phyloP scores from a whole-genome alignment of 306 rosid genomes.

The Gillenia trifoliata region DNA sequence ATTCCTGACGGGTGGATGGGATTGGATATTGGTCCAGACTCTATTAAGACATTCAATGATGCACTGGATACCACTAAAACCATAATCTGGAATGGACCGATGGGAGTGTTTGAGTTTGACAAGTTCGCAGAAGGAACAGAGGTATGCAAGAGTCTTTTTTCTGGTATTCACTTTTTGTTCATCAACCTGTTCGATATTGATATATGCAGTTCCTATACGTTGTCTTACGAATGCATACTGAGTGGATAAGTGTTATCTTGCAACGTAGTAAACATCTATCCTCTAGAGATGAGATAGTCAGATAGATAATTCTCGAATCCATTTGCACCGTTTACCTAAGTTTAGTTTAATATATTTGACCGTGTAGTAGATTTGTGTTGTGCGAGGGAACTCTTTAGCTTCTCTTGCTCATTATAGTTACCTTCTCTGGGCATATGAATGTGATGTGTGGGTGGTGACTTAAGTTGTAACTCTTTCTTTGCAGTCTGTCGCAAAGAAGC shows the following conservation, averaged over 20 bases:
- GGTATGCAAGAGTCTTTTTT: slow-evolving; percentile 41
- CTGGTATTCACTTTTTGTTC: background rate
- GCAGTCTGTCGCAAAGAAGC: slow-evolving; percentile 89
- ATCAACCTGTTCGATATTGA: background rate
- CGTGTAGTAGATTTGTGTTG: background rate
- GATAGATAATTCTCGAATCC: background rate
- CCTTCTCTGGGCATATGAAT: background rate
- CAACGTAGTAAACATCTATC: background rate
- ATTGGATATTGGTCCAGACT: slow-evolving; percentile 97
- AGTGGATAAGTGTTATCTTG: background rate
- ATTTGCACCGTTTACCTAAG: background rate
- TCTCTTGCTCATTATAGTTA: background rate
- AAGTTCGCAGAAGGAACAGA: slow-evolving; percentile 95
- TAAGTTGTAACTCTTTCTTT: slow-evolving; percentile 13
- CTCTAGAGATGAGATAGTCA: background rate
- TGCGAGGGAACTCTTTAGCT: background rate
- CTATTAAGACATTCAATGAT: slow-evolving; percentile 73
- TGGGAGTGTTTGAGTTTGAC: slow-evolving; percentile 98
- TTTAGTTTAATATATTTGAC: background rate
- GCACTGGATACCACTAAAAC: slow-evolving; percentile 88
- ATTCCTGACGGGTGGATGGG: slow-evolving; percentile 99
- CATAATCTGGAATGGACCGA: slow-evolving; percentile 97
- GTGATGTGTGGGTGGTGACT: background rate
- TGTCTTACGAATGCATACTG: background rate
- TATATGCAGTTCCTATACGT: background rate